phyloP scores from a whole-genome alignment of 768 basidiomycete genomes.

The Mycena vulgaris region DNA sequence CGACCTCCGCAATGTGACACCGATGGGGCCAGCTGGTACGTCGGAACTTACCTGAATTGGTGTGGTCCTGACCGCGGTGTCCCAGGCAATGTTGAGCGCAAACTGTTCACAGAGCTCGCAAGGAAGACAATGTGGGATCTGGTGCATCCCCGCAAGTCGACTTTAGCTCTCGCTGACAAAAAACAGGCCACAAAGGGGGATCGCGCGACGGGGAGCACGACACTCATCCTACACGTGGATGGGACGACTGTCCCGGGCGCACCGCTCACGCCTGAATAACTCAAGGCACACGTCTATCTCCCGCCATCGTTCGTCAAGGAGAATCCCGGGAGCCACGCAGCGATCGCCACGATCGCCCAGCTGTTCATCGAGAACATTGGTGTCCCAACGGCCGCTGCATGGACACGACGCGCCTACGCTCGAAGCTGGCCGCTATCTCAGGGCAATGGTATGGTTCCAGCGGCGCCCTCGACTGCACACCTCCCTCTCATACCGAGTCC shows the following conservation, averaged over 20 bases:
- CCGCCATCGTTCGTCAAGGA: not conserved
- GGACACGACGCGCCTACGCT: not conserved
- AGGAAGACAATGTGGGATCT: no score
- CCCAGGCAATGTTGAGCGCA: no score
- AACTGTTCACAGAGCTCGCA: no score
- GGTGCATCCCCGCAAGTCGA: no score
- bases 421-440: not conserved
- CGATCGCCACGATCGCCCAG: slow-evolving; percentile 4
- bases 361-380: slow-evolving; percentile 8
- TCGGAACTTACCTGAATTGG: no score
- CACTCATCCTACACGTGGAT: slow-evolving; percentile 10
- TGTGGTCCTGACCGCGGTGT: no score
- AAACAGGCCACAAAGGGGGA: not conserved
- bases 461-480: not conserved
- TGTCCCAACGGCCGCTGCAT: not conserved
- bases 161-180: not conserved
- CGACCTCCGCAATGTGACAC: not conserved
- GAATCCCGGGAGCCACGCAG: not conserved
- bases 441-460: not conserved
- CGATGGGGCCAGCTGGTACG: no score
- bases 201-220: not conserved
- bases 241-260: slow-evolving; percentile 7
- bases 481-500: not conserved
- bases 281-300: slow-evolving; percentile 7
- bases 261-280: not conserved